Conservation (phyloP, 2,329 filamentous ascomycete genomes). For the Karstenula rhodostoma region DNA sequence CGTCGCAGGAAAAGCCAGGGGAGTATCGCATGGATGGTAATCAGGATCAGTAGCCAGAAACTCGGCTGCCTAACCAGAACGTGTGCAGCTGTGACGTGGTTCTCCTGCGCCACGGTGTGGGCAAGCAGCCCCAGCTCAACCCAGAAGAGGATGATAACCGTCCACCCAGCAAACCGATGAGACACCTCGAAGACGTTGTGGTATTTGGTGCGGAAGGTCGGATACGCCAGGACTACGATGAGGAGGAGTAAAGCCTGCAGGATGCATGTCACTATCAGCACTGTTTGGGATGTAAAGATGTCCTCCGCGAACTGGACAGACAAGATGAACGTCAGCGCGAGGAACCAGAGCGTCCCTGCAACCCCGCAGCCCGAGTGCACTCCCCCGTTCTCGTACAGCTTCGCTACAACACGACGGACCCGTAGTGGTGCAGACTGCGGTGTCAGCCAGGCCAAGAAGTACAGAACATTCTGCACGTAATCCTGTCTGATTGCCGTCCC, state of each 20-base stretch:
- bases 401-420: slow-evolving; percentile 19
- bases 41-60: slow-evolving; percentile 73
- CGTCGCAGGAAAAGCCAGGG: slow-evolving; percentile 76
- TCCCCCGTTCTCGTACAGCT: slow-evolving; percentile 28
- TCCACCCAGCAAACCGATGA: slow-evolving; percentile 31
- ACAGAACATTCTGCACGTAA: slow-evolving; percentile 26
- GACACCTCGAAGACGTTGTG: slow-evolving; percentile 30
- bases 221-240: slow-evolving; percentile 18
- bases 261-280: slow-evolving; percentile 16
- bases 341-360: slow-evolving; percentile 46
- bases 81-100: slow-evolving; percentile 53
- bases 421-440: slow-evolving; percentile 17
- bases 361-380: slow-evolving; percentile 28
- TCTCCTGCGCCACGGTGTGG: slow-evolving; percentile 63
- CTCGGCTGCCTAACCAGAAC: not conserved
- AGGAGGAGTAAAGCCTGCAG: slow-evolving; percentile 15
- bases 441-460: slow-evolving; percentile 22
- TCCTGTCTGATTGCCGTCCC: slow-evolving; percentile 25
- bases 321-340: slow-evolving; percentile 44
- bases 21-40: slow-evolving; percentile 70
- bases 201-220: slow-evolving; percentile 17
- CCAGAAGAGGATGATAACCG: slow-evolving; percentile 28
- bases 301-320: slow-evolving; percentile 24
- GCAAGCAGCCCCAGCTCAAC: slow-evolving; percentile 57
- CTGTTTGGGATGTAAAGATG: slow-evolving; percentile 15